These are phyloP conservation scores for Mycena vitilis DNA, from an alignment of 768 basidiomycete species.

Conservation along the genomic window DNA sequence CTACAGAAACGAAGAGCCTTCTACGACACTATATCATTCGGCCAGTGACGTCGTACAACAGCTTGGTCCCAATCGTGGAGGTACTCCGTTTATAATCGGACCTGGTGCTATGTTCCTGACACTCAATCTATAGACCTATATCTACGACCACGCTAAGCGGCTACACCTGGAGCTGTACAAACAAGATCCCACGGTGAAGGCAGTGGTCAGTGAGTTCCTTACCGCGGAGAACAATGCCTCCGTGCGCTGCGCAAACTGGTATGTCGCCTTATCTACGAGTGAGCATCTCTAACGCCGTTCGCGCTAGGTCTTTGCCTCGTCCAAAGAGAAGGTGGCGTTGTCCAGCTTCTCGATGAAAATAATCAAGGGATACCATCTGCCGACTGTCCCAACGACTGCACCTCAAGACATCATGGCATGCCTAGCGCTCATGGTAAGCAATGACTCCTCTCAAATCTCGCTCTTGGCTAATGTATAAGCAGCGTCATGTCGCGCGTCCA, in stretches of 20 bases:
- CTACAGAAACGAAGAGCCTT: constrained; percentile 5
- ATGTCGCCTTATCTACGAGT: too few relatives aligned
- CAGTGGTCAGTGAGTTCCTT: background rate
- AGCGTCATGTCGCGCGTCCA: too few relatives aligned
- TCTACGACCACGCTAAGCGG: constrained; percentile 5
- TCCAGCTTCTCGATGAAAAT: background rate
- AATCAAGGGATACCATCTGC: background rate
- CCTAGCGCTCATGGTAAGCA: background rate
- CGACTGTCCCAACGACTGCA: background rate
- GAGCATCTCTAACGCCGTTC: too few relatives aligned
- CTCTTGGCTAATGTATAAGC: too few relatives aligned
- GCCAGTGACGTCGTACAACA: background rate
- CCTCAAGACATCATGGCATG: constrained; percentile 10
- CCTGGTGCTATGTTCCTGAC: too few relatives aligned
- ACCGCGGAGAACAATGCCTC: background rate
- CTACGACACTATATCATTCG: constrained; percentile 3
- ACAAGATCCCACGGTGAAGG: background rate
- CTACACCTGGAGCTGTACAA: background rate
- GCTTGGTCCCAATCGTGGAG: too few relatives aligned
- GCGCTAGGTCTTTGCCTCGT: background rate
- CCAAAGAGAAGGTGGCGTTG: background rate
- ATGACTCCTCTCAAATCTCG: too few relatives aligned
- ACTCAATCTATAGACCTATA: too few relatives aligned
- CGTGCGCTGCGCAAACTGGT: constrained; percentile 3
- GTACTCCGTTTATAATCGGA: too few relatives aligned